Percentiles rank a stretch among this genome's conserved stretches.
Evolutionary conservation across 2,329 filamentous ascomycete species (phyloP).

Genomic region (Hymenoscyphus fructigenus): DNA sequence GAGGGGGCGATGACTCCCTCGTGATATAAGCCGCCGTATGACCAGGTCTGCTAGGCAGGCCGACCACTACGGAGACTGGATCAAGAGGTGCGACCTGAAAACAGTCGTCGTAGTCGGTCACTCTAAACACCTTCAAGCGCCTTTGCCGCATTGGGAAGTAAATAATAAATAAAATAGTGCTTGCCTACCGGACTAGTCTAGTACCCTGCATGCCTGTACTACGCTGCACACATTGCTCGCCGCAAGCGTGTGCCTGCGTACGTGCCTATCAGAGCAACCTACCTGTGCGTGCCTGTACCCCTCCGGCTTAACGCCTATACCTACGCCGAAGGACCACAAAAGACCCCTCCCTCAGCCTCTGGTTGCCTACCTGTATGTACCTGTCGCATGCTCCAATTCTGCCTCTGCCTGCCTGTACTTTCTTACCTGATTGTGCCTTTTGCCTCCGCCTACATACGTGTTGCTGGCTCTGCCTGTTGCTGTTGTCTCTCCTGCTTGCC

Average conservation of each 20-base stretch:
- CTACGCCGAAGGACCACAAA: neutral
- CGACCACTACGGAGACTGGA: neutral
- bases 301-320: neutral
- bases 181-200: neutral
- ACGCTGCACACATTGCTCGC: neutral
- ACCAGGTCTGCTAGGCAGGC: constrained; percentile 2
- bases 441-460: neutral
- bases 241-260: constrained; percentile 1
- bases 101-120: neutral
- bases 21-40: constrained; percentile 18
- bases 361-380: constrained; percentile 4
- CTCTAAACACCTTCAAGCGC: neutral
- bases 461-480: constrained; percentile 4
- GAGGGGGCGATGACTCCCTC: constrained; percentile 14
- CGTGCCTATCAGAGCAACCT: constrained; percentile 8
- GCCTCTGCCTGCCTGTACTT: neutral
- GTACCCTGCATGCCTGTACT: neutral
- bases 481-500: neutral
- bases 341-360: neutral
- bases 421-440: neutral
- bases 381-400: neutral
- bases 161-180: neutral
- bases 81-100: constrained; percentile 1
- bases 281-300: neutral
- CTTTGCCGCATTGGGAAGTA: constrained; percentile 10